Conservation (phyloP, 139 green algal genomes). For the Ettlia oleoabundans region DNA sequence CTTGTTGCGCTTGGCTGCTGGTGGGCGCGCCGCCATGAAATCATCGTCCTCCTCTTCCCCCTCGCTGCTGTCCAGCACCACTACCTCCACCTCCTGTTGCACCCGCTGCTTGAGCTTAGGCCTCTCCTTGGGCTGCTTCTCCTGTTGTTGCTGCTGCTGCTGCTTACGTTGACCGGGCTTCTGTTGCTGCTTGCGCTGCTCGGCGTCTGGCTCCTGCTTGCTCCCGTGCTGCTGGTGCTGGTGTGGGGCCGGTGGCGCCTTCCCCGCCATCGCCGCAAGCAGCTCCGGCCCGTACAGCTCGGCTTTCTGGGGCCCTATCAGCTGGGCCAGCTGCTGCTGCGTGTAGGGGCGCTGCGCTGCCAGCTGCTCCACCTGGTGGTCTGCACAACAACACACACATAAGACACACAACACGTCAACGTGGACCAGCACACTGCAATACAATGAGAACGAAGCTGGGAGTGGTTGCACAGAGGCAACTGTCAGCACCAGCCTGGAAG, state of each 20-base stretch:
- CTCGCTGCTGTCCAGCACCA: constrained; percentile 5
- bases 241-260: neutral
- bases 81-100: neutral
- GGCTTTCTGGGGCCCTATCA: constrained; percentile 16
- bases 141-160: constrained; percentile 3
- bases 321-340: neutral
- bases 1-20: constrained; percentile 9
- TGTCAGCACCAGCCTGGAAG: neutral
- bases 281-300: neutral
- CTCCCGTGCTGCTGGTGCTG: neutral
- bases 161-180: neutral
- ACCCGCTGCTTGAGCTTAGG: neutral
- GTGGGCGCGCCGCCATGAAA: neutral
- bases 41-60: neutral
- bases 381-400: neutral
- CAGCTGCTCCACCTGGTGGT: constrained; percentile 6
- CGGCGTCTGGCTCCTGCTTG: neutral
- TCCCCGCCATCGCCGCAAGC: neutral
- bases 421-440: too few species aligned
- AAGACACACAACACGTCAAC: neutral
- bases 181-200: neutral
- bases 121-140: neutral
- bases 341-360: neutral
- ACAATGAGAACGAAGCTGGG: too few species aligned
- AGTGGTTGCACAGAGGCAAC: too few species aligned